Percentiles rank a stretch among this genome's conserved stretches.
Conservation (phyloP, 2,329 filamentous ascomycete species). For the Paraphoma sp. region DNA sequence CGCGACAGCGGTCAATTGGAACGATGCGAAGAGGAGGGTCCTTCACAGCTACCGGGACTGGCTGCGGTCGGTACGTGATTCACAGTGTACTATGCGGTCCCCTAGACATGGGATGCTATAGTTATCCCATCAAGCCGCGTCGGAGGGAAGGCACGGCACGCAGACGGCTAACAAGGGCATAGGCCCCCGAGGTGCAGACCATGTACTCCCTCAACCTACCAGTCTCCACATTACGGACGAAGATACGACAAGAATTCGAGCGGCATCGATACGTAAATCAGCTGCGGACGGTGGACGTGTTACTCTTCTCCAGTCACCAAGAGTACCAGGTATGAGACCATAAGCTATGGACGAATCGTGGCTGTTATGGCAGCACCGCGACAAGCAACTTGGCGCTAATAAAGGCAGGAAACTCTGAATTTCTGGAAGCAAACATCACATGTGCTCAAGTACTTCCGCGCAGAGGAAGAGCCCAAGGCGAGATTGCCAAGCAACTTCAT, state of each 20-base stretch:
- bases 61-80: conserved; percentile 84
- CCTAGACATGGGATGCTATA: no score
- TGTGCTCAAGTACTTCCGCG: conserved; percentile 95
- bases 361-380: no score
- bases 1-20: conserved; percentile 79
- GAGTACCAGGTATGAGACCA: conserved; percentile 80
- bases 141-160: no score
- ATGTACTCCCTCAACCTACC: conserved; percentile 96
- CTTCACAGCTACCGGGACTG: conserved; percentile 91
- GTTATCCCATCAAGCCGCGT: no score
- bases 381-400: conserved; percentile 1
- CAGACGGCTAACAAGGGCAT: conserved; percentile 7
- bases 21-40: conserved; percentile 86
- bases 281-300: conserved; percentile 83
- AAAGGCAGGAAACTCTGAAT: conserved; percentile 88
- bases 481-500: conserved; percentile 90
- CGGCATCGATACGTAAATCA: conserved; percentile 92
- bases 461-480: conserved; percentile 78
- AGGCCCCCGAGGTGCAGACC: conserved; percentile 96
- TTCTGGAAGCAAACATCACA: conserved; percentile 98
- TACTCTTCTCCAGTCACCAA: conserved; percentile 87
- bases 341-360: neutral
- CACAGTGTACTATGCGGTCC: neutral
- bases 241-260: conserved; percentile 97
- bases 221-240: conserved; percentile 85